Evolutionary conservation across 495 filamentous ascomycete species (phyloP).

Genomic region (Haplographium delicatum): DNA sequence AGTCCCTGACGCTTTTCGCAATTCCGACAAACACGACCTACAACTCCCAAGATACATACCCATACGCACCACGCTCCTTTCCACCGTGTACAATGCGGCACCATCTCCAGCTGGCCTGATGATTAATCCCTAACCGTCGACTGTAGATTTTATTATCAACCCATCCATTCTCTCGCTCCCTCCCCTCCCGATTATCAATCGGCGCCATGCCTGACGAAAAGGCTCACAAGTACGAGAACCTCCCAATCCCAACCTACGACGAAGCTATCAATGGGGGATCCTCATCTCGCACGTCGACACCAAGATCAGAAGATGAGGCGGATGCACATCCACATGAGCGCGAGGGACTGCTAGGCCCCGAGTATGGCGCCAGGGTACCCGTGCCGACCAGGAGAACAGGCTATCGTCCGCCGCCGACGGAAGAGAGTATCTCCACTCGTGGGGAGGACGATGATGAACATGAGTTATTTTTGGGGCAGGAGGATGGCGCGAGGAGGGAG

Average conservation of each 20-base stretch:
- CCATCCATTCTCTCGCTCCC: background rate
- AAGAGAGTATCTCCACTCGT: constrained; percentile 27
- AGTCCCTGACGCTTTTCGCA: too few relatives aligned
- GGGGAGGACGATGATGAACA: constrained; percentile 42
- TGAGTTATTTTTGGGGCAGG: constrained; percentile 19
- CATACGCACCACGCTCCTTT: constrained; percentile 2
- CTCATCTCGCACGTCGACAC: constrained; percentile 18
- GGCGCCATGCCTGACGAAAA: constrained; percentile 52
- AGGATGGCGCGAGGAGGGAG: constrained; percentile 1
- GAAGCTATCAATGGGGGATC: constrained; percentile 54
- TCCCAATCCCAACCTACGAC: constrained; percentile 93
- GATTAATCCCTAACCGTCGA: background rate
- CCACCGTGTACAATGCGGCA: constrained; percentile 15
- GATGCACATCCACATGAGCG: constrained; percentile 34
- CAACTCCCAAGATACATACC: too few relatives aligned
- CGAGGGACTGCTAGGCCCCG: constrained; percentile 25
- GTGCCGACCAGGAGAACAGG: constrained; percentile 66
- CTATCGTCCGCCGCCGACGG: constrained; percentile 24
- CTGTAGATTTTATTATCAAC: background rate
- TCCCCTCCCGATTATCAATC: background rate
- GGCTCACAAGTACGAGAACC: constrained; percentile 52
- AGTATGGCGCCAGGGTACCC: constrained; percentile 48
- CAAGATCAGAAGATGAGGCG: constrained; percentile 9
- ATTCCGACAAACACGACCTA: too few relatives aligned
- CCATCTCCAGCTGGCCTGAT: constrained; percentile 24